Base-by-base conservation (phyloP, 257 asterid genomes). In the Solanum piurae region DNA sequence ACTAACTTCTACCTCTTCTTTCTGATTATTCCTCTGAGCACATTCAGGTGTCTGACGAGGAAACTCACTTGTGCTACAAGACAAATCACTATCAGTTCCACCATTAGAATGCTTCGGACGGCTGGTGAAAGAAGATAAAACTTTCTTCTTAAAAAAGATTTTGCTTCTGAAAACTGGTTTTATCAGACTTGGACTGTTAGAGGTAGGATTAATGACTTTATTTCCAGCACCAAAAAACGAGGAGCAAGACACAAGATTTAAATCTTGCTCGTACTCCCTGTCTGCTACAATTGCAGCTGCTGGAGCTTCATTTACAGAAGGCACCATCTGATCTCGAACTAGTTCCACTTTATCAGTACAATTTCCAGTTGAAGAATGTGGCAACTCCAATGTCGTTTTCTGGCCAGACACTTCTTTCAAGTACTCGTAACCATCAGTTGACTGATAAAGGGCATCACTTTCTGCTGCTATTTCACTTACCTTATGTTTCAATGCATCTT, bases 131-230 rank as follows among this genome's bases (percentile, higher is more conserved):
- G 91, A 64, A 83, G 89, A 77, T 77, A 77, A 42, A 34, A 87
- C 85, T 88, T 94, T 94, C 90, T 92, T 94, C 90, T 88, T 90
- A 85, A 87, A 89, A 87, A 92, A 88, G 91, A 38, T 91, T 88
- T 90, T 92, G 89, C 89, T 83, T 88, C 90, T 83, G 85, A 87
- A 86, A 88, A 89, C 88, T 40, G 92, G 93, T 86, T 86, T 89
- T 80, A 87, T 87, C 27, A 87, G 36, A 85, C 89, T 91, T 66
- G 86, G 87, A 90, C 91, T 90, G 55, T 58, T 46, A 34, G 79
- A 74, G 11, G 91, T 88, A 25, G 73, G 90, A 89, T 88, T 93
- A 20, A 68, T 69, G 64, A 84, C 87, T 87, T 91, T 27, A 77
- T 77, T 77, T 77, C 64, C 84, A 25, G 84, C 84, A 77, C 37